Percentiles rank a stretch among this genome's conserved stretches.
Conservation (phyloP, 2,329 filamentous ascomycete genomes). For the Verticillium nonalfalfae region DNA sequence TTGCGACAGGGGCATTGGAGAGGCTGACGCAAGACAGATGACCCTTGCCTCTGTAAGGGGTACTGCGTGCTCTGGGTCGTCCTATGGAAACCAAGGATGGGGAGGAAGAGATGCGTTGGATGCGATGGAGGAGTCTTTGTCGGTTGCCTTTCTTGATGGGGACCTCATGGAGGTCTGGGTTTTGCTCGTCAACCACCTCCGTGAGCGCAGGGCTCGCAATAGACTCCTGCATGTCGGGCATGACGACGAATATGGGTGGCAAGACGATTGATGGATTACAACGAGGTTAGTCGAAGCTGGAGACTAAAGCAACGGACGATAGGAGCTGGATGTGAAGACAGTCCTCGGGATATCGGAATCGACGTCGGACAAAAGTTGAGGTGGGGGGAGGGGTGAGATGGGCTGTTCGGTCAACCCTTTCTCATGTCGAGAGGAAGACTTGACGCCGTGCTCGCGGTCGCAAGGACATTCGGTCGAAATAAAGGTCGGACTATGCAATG, state of each 20-base stretch:
- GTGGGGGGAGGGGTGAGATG: constrained; percentile 6
- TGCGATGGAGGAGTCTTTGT: constrained; percentile 62
- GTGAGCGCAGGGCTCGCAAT: constrained; percentile 3
- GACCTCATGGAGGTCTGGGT: constrained; percentile 16
- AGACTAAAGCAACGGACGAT: not conserved
- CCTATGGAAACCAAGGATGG: constrained; percentile 61
- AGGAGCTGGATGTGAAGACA: not conserved
- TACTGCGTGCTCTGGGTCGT: constrained; percentile 60
- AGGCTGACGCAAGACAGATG: constrained; percentile 51
- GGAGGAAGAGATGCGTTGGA: constrained; percentile 78
- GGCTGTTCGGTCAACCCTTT: constrained; percentile 7
- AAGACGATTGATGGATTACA: too few species aligned
- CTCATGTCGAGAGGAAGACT: not conserved
- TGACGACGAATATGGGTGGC: not conserved
- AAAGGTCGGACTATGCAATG: not conserved
- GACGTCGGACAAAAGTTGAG: not conserved
- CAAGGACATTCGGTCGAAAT: not conserved
- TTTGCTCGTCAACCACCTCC: constrained; percentile 17
- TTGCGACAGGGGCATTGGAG: constrained; percentile 26
- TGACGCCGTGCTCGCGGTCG: not conserved
- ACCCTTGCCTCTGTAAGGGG: constrained; percentile 54
- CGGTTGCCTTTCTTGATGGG: constrained; percentile 59
- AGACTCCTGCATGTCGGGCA: constrained; percentile 6
- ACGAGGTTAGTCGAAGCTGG: not conserved
- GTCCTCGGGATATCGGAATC: not conserved